Evolutionary conservation across 2,329 filamentous ascomycete genomes (phyloP), one percentile per base, ranked within the genome.

Genomic region (Arthrobotrys megalospora): DNA sequence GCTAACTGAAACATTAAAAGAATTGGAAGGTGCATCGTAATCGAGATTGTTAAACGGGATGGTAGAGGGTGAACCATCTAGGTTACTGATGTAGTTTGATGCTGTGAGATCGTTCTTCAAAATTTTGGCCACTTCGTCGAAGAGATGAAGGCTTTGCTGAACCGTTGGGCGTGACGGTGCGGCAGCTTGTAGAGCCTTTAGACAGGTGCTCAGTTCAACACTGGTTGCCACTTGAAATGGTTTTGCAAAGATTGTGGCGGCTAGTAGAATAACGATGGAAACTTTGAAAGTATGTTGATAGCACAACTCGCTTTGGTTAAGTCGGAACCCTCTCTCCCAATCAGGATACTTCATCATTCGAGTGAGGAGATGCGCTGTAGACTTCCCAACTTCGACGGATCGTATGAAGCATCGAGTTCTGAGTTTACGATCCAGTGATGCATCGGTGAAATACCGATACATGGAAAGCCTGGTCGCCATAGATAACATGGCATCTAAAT

Each of bases 391-490:
- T 52, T 81, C 80, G 7, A 82, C 77, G 10, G 81, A 82, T 53
- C 81, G 80, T 11, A 80, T 80, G 16, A 82, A 81, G 43, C 81
- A 82, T 21, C 81, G 80, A 6, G 80, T 82, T 28, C 81, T 79
- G 14, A 82, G 79, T 34, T 73, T 72, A 41, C 68, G 79, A 16
- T 76, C 72, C 11, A 81, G 77, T 8, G 75, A 67, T 14, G 72
- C 66, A 47, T 82, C 80, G 7, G 80, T 81, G 48, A 82, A 82
- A 62, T 76, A 81, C 2, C 81, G 80, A 55, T 81, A 81, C 60
- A 82, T 80, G 34, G 81, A 79, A 45, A 82, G 76, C 12, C 81
- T 73, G 19, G 79, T 80, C 69, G 81, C 63, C 68, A 79, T 79
- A 4, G 55, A 32, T 50, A 79, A 45, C 63, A 66, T 68, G 21